phyloP scores from a whole-genome alignment of 495 filamentous ascomycete genomes.

The Penicillium cataractarum region DNA sequence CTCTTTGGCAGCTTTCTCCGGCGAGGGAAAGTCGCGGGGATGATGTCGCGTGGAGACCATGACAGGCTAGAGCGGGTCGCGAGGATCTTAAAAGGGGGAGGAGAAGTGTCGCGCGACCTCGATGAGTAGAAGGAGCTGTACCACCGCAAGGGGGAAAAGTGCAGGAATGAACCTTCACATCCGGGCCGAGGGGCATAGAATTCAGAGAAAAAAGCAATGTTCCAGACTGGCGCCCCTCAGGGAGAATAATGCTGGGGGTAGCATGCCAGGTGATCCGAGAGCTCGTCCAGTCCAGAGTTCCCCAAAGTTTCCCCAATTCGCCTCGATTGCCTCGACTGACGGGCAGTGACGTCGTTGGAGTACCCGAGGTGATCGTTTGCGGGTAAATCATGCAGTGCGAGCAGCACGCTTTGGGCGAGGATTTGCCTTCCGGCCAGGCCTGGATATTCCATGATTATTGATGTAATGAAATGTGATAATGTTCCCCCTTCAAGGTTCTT shows the following conservation, averaged over 20 bases:
- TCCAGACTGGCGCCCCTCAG: not conserved
- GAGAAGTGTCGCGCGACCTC: slow-evolving; percentile 6
- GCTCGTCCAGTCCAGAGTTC: not conserved
- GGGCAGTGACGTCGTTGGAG: slow-evolving; percentile 34
- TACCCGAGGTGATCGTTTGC: slow-evolving; percentile 24
- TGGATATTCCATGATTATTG: not conserved
- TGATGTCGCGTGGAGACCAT: slow-evolving; percentile 61
- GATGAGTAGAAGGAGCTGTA: not conserved
- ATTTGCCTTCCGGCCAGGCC: slow-evolving; percentile 6
- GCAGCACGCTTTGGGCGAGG: slow-evolving; percentile 10
- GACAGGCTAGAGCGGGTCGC: slow-evolving; percentile 5
- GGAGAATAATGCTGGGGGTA: not conserved
- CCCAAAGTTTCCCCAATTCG: not conserved
- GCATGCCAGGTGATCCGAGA: slow-evolving; percentile 11
- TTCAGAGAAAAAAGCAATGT: not conserved
- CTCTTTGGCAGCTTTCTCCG: slow-evolving; percentile 30
- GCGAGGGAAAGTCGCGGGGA: slow-evolving; percentile 49
- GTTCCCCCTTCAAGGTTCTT: not conserved
- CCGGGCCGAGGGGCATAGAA: not conserved
- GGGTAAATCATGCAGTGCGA: slow-evolving; percentile 10
- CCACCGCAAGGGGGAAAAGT: not conserved
- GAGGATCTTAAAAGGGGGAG: not conserved
- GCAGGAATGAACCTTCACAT: slow-evolving; percentile 3
- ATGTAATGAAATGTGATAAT: not conserved
- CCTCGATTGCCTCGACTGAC: slow-evolving; percentile 16